phyloP scores from a whole-genome alignment of 305 asterid species.

The Fraxinus paxiana region DNA sequence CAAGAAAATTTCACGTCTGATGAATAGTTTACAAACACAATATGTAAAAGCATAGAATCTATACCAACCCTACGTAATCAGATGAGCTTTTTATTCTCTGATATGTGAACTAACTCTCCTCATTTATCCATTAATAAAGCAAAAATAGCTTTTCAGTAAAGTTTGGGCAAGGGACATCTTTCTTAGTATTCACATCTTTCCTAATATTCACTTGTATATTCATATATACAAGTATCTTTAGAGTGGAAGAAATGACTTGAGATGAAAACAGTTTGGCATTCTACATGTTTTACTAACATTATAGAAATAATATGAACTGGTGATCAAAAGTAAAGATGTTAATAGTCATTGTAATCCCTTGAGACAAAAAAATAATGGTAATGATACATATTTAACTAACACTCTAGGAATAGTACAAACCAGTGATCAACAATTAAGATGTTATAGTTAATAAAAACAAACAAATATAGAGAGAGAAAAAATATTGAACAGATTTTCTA shows the following conservation, averaged over 20 bases:
- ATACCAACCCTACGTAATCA: not conserved
- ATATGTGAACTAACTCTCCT: not conserved
- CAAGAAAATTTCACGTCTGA: not conserved
- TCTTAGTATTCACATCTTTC: not conserved
- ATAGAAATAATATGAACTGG: not conserved
- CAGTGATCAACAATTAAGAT: constrained; percentile 18
- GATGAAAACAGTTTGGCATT: not conserved
- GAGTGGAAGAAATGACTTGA: constrained; percentile 1
- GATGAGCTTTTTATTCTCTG: not conserved
- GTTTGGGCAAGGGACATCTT: not conserved
- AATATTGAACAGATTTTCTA: not conserved
- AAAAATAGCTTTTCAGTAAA: not conserved
- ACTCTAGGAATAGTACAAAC: not conserved
- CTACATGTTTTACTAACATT: not conserved
- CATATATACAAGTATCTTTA: constrained; percentile 6
- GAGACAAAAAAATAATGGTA: not conserved
- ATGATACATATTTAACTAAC: constrained; percentile 3
- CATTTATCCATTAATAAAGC: not conserved
- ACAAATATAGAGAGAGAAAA: not conserved
- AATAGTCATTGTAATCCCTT: not conserved
- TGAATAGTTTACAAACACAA: not conserved
- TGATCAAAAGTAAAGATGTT: constrained; percentile 15
- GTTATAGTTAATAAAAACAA: not conserved
- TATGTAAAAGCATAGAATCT: not conserved
- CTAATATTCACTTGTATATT: not conserved